phyloP scores from a whole-genome alignment of 371 early-diverging fungal species.

The Mucor piriformis region DNA sequence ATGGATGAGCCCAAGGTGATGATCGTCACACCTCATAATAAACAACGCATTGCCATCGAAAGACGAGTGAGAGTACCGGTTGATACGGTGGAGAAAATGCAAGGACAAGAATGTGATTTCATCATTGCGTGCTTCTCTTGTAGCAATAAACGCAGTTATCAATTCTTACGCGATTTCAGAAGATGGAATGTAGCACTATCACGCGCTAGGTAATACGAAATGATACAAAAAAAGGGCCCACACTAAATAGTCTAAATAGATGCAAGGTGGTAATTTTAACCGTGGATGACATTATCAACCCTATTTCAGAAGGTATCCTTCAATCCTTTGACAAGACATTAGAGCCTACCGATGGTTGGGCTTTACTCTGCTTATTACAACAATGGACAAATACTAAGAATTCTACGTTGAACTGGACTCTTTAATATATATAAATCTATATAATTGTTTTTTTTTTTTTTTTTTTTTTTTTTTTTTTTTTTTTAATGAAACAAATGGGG shows the following conservation, averaged over 20 bases:
- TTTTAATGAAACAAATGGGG: slow-evolving; percentile 5
- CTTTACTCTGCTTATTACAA: slow-evolving; percentile 35
- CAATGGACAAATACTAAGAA: slow-evolving; percentile 28
- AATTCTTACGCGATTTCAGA: slow-evolving; percentile 54
- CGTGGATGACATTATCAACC: slow-evolving; percentile 43
- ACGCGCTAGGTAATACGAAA: slow-evolving; percentile 41
- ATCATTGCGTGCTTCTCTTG: slow-evolving; percentile 59
- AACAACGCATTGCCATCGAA: slow-evolving; percentile 50
- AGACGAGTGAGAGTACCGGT: slow-evolving; percentile 6
- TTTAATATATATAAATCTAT: neutral
- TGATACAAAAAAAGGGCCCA: neutral
- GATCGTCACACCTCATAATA: slow-evolving; percentile 60
- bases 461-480: slow-evolving; percentile 6
- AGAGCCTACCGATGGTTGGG: slow-evolving; percentile 37
- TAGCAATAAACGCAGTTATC: slow-evolving; percentile 21
- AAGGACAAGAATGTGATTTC: slow-evolving; percentile 62
- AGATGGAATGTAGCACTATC: slow-evolving; percentile 64
- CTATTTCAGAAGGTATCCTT: slow-evolving; percentile 21
- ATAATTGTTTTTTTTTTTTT: slow-evolving; percentile 5
- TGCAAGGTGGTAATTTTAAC: slow-evolving; percentile 59
- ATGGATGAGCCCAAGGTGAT: slow-evolving; percentile 5
- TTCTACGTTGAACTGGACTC: slow-evolving; percentile 27
- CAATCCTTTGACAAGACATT: slow-evolving; percentile 18
- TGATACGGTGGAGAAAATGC: slow-evolving; percentile 53
- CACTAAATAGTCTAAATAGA: slow-evolving; percentile 11